phyloP scores from a whole-genome alignment of 2,329 filamentous ascomycete species.

The Colletotrichum euphorbiae region DNA sequence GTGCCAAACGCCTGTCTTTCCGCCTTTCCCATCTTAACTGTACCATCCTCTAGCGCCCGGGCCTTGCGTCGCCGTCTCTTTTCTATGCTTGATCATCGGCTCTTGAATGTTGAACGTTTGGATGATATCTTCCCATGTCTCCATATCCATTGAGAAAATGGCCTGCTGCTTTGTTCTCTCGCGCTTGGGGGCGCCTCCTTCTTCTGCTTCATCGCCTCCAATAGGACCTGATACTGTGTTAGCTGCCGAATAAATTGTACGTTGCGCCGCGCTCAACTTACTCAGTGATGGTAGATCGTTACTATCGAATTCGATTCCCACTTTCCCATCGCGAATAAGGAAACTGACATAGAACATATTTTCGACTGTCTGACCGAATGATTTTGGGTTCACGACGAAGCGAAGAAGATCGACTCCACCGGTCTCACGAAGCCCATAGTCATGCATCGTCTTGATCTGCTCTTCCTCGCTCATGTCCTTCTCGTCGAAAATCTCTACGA shows the following conservation, averaged over 20 bases:
- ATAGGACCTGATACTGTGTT: conserved; percentile 47
- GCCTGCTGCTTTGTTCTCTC: conserved; percentile 82
- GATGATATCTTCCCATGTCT: conserved; percentile 83
- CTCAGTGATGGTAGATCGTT: conserved; percentile 82
- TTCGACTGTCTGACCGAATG: conserved; percentile 94
- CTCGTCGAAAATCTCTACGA: conserved; percentile 54
- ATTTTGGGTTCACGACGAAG: conserved; percentile 89
- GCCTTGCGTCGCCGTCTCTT: conserved; percentile 64
- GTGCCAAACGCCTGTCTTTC: conserved; percentile 5
- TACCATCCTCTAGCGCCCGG: conserved; percentile 75
- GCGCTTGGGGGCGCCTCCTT: conserved; percentile 56
- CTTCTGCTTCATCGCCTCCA: conserved; percentile 58
- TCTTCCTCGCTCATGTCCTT: conserved; percentile 59
- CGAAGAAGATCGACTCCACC: conserved; percentile 83
- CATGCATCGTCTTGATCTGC: conserved; percentile 67
- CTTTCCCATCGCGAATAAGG: conserved; percentile 85
- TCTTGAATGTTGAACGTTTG: conserved; percentile 80
- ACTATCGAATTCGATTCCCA: conserved; percentile 79
- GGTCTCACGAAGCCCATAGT: conserved; percentile 73
- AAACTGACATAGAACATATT: conserved; percentile 98
- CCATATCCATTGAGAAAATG: conserved; percentile 88
- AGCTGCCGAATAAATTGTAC: conserved; percentile 27
- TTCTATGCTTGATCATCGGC: conserved; percentile 86
- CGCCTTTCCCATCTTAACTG: conserved; percentile 52
- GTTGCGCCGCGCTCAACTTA: conserved; percentile 59